A percentile compares a stretch with the other conserved stretches of the same genome.
Conservation (phyloP, 2,329 filamentous ascomycete genomes). For the Tolypocladium inflatum region DNA sequence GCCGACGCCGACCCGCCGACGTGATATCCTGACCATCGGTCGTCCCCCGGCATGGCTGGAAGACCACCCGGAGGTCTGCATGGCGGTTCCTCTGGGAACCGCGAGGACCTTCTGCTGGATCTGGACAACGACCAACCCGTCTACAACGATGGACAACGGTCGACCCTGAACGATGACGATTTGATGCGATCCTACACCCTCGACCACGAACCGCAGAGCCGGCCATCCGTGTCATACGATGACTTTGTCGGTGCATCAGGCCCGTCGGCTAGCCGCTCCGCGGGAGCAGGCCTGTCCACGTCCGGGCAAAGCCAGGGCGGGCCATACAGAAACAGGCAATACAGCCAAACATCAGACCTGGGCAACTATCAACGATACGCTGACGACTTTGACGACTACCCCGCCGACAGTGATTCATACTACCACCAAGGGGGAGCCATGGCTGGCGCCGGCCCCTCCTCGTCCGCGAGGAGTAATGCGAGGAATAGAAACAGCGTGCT, state of each 20-base stretch:
- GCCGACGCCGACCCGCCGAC: constrained; percentile 15
- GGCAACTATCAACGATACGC: constrained; percentile 89
- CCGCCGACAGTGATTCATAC: constrained; percentile 68
- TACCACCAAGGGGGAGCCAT: constrained; percentile 67
- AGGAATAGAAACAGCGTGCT: constrained; percentile 83
- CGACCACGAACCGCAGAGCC: constrained; percentile 53
- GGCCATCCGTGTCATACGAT: constrained; percentile 89
- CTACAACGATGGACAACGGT: constrained; percentile 68
- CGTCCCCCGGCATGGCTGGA: constrained; percentile 50
- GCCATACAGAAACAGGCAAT: constrained; percentile 42
- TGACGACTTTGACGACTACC: constrained; percentile 73
- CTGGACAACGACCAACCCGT: constrained; percentile 60
- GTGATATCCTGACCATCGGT: constrained; percentile 21
- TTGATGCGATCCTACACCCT: constrained; percentile 67
- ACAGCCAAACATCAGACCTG: constrained; percentile 70
- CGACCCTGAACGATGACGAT: constrained; percentile 73
- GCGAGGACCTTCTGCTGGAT: constrained; percentile 61
- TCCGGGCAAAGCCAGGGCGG: constrained; percentile 12
- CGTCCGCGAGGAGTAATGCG: constrained; percentile 37
- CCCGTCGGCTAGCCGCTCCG: constrained; percentile 30
- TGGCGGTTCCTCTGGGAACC: constrained; percentile 37
- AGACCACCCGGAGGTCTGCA: constrained; percentile 38
- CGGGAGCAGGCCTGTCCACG: constrained; percentile 14
- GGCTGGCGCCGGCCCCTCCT: constrained; percentile 42
- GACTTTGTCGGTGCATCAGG: constrained; percentile 71